A percentile compares a stretch with the other conserved stretches of the same genome.
Evolutionary conservation across 352 stramenopile genomes (phyloP).

Genomic region (Pilasporangium apinafurcum): DNA sequence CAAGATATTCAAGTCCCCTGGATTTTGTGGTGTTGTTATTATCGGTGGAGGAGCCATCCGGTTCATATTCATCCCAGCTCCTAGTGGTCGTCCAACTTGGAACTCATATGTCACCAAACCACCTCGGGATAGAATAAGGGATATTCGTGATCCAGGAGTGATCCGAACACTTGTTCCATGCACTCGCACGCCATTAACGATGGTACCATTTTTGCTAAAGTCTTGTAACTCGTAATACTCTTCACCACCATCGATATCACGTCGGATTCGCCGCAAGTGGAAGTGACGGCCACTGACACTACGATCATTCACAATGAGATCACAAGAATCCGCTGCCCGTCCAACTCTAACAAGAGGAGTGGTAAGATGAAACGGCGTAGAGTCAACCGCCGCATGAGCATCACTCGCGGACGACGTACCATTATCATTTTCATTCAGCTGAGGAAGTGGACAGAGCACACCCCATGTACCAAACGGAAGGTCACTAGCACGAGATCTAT

Average conservation of each 20-base stretch:
- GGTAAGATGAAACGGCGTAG: conserved; percentile 58
- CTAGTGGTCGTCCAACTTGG: conserved; percentile 34
- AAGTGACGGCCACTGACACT: conserved; percentile 86
- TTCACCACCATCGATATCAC: conserved; percentile 38
- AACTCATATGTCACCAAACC: conserved; percentile 86
- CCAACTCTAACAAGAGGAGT: conserved; percentile 71
- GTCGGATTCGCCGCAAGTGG: conserved; percentile 59
- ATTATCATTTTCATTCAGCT: conserved; percentile 59
- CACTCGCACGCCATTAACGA: conserved; percentile 83
- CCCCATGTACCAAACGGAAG: conserved; percentile 69
- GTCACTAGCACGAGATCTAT: conserved; percentile 10
- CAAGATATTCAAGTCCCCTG: conserved; percentile 33
- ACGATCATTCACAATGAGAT: conserved; percentile 84
- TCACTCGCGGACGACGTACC: conserved; percentile 9
- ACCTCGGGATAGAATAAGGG: conserved; percentile 77
- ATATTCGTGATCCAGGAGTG: conserved; percentile 68
- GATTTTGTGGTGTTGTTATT: conserved; percentile 30
- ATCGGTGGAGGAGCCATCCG: conserved; percentile 41
- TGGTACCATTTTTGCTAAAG: conserved; percentile 87
- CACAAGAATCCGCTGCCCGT: conserved; percentile 73
- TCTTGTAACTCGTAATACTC: conserved; percentile 82
- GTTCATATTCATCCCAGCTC: neutral
- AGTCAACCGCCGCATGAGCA: conserved; percentile 21
- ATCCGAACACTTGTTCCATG: conserved; percentile 74
- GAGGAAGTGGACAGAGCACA: conserved; percentile 61